Evolutionary conservation across 164 flowering plant species (phyloP), one percentile per base, ranked within the genome.

Genomic region (Berberis vulgaris): DNA sequence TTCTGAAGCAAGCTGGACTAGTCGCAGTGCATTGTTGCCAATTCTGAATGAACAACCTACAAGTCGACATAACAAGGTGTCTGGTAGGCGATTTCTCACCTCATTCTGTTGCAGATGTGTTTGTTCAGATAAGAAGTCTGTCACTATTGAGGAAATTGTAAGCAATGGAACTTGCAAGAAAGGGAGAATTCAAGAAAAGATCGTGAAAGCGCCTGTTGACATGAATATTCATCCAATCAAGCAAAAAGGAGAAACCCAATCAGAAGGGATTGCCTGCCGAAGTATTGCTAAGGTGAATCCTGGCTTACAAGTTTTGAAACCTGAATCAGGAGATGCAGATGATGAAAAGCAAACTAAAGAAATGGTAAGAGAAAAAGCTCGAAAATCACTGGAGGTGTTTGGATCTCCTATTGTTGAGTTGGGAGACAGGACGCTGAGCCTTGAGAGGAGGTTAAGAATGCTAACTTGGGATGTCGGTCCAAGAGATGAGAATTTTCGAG

Each of bases 1-100:
- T 12, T 89, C 98, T 3, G 86, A 84, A 66, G 76, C 83, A 3
- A 87, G 92, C 61, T 76, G 75, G 83, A 84, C 88, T 71, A 88
- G 96, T 77, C 86, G 79, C 55, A 83, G 77, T 4, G 76, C 79
- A 4, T 57, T 88, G 39, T 54, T 88, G 41, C 78, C 66, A 10
- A 67, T 56, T 42, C 43, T 47, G 2, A 76, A 66, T 62, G 72
- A 73, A n/a, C 63, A 66, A 45, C 50, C 66, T 44, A 61, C 13
- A 43, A 55, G 40, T 61, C 3, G 49, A 46, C 64, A 43, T 47
- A 74, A 59, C 39, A 65, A 49, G 52, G 59, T 6, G 53, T 61
- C 47, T 12, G 53, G 66, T 7, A 71, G 46, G 75, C 74, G 76
- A 44, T 77, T 84, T 55, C 67, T 87, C 54, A 41, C 82, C 3